Evolutionary conservation across 2,329 filamentous ascomycete species (phyloP), one percentile per base, ranked within the genome.

Genomic region (Cephalotrichum gorgonifer): DNA sequence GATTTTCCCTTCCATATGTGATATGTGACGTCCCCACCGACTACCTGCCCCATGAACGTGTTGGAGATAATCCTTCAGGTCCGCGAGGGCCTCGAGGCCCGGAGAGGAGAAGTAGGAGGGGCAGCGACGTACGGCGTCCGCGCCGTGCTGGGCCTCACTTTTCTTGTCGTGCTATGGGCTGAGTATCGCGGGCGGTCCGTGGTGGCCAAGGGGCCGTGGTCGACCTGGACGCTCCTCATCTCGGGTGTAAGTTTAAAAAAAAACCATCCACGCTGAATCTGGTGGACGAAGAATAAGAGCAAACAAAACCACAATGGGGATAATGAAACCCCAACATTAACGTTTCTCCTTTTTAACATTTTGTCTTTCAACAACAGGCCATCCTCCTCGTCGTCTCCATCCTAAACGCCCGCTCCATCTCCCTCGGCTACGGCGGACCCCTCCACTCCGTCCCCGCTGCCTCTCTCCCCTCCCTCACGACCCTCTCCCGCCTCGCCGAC

Each of bases 401-500:
- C 38, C 46, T 48, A n/a, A n/a, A 42, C n/a, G 22, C 25, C 35
- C 35, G 46, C 26, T 25, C 46, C 38, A 39, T 48, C 26, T 25
- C 38, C 38, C 25, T 30, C 38, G 38, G 46, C 33, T 31, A 47
- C 44, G 31, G 31, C 44, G 26, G 20, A 27, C 44, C 26, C 33
- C 22, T 31, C 33, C n/a, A 20, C 23, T n/a, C 44, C 44, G 31
- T 39, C 15, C 26, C 31, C 44, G 11, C 15, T 3, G 31, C 33
- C 15, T 25, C 31, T 22, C 22, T 47, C 33, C 44, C 35, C 30
- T 38, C 44, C 31, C 17, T 47, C 22, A 31, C 28, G n/a, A 23
- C 25, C 20, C n/a, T 39, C 33, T 38, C 44, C 25, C 46, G 46
- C 38, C 46, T 43, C 17, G 46, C 46, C 46, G 26, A 33, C 46